phyloP scores from a whole-genome alignment of 192 early-diverging fungal genomes.

The Phycomyces blakesleeanus region DNA sequence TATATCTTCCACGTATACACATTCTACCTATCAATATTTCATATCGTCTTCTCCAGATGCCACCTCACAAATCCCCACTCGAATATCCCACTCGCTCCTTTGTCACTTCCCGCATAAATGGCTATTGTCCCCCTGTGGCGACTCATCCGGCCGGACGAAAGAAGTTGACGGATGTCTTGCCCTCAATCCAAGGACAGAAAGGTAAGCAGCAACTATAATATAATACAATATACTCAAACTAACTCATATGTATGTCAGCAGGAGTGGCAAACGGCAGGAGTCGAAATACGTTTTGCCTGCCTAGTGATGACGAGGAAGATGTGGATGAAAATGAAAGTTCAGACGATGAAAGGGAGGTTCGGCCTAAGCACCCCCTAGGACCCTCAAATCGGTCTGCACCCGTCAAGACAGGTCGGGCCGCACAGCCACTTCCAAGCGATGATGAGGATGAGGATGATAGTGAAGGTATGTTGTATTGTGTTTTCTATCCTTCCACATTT shows the following conservation, averaged over 20 bases:
- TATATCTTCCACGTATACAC: too few species aligned
- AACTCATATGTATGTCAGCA: not conserved
- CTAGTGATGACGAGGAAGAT: conserved; percentile 28
- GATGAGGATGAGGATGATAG: conserved; percentile 20
- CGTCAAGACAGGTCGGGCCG: not conserved
- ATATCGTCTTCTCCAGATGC: not conserved
- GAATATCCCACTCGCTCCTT: not conserved
- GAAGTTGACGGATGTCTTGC: not conserved
- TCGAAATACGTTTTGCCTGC: conserved; percentile 21
- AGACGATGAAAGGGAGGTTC: conserved; percentile 1
- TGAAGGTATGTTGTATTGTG: not conserved
- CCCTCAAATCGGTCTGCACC: too few species aligned
- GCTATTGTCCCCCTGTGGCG: not conserved
- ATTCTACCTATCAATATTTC: not conserved
- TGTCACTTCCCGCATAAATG: too few species aligned
- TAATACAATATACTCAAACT: not conserved
- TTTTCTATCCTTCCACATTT: not conserved
- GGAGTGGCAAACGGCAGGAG: not conserved
- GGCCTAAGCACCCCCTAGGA: not conserved
- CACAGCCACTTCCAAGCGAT: conserved; percentile 24
- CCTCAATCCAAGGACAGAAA: not conserved
- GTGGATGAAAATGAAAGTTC: conserved; percentile 6
- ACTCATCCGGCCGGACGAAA: not conserved
- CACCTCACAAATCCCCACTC: not conserved
- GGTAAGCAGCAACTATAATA: not conserved